phyloP scores from a whole-genome alignment of 1,284 basidiomycete genomes.

The Pholiota adiposa region DNA sequence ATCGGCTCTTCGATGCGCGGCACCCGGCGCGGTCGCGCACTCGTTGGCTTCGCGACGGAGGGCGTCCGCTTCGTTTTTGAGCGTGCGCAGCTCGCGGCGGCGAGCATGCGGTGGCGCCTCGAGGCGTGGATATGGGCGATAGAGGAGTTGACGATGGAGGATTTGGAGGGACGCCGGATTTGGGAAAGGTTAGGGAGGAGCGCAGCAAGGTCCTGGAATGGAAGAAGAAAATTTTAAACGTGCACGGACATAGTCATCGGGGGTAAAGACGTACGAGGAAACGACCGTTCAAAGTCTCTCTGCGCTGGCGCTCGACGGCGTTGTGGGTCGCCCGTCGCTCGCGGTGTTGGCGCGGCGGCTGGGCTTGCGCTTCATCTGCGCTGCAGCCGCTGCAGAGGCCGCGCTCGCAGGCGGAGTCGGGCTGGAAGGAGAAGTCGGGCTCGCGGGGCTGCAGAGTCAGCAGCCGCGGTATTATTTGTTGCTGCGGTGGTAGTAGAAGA shows the following conservation, averaged over 20 bases:
- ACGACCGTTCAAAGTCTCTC: conserved; percentile 89
- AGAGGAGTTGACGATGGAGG: conserved; percentile 91
- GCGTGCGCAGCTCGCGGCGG: conserved; percentile 76
- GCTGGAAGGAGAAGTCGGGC: conserved; percentile 26
- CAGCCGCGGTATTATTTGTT: conserved; percentile 4
- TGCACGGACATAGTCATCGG: too few relatives aligned
- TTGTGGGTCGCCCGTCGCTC: conserved; percentile 95
- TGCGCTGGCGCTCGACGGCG: conserved; percentile 89
- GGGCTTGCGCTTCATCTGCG: conserved; percentile 71
- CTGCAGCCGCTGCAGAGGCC: conserved; percentile 30
- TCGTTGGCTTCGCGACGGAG: conserved; percentile 86
- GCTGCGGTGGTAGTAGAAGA: conserved; percentile 22
- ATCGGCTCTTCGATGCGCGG: conserved; percentile 72
- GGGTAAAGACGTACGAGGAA: conserved; percentile 70
- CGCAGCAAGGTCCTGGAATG: conserved; percentile 79
- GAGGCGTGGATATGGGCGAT: conserved; percentile 85
- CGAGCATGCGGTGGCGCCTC: conserved; percentile 78
- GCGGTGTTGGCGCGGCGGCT: conserved; percentile 89
- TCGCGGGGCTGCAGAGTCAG: conserved; percentile 11
- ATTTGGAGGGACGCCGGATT: conserved; percentile 92
- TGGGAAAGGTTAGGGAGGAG: conserved; percentile 88
- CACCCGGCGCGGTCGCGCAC: conserved; percentile 77
- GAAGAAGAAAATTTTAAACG: conserved; percentile 6
- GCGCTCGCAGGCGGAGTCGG: conserved; percentile 29
- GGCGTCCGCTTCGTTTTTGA: conserved; percentile 80